These are phyloP conservation scores for Sanguinoderma infundibulare DNA, from an alignment of 1,284 basidiomycete genomes.

Conservation along the genomic window DNA sequence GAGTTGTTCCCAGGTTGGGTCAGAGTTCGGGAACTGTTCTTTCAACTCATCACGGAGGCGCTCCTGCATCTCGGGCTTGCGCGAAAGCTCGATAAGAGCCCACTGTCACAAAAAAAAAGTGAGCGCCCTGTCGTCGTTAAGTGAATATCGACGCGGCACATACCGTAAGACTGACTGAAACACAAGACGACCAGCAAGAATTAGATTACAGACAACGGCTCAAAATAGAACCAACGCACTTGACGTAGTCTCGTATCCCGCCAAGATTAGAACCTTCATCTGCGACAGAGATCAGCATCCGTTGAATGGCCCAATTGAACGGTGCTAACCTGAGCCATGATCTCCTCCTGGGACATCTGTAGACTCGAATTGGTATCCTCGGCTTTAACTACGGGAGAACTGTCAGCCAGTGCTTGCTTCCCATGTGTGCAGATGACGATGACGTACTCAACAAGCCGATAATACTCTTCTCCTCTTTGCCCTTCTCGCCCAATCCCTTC, in stretches of 20 bases:
- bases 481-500: conserved; percentile 34
- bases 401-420: neutral
- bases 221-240: conserved; percentile 31
- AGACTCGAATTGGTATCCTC: conserved; percentile 46
- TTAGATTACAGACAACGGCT: neutral
- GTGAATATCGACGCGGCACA: neutral
- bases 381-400: conserved; percentile 49
- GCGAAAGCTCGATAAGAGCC: conserved; percentile 40
- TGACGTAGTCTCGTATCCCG: conserved; percentile 48
- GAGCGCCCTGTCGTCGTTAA: neutral
- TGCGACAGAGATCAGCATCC: conserved; percentile 8
- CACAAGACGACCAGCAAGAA: neutral
- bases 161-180: conserved; percentile 30
- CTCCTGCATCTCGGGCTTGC: conserved; percentile 39
- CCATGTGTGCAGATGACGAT: neutral
- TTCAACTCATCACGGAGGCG: conserved; percentile 47
- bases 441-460: conserved; percentile 56
- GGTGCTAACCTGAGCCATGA: conserved; percentile 54
- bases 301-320: neutral
- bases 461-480: conserved; percentile 52
- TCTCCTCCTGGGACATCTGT: conserved; percentile 67
- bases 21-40: conserved; percentile 25
- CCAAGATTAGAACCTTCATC: conserved; percentile 44
- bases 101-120: conserved; percentile 17
- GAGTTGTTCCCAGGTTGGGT: conserved; percentile 42